Conservation (phyloP, 2,329 filamentous ascomycete genomes). For the Aspergillus pseudoterreus region DNA sequence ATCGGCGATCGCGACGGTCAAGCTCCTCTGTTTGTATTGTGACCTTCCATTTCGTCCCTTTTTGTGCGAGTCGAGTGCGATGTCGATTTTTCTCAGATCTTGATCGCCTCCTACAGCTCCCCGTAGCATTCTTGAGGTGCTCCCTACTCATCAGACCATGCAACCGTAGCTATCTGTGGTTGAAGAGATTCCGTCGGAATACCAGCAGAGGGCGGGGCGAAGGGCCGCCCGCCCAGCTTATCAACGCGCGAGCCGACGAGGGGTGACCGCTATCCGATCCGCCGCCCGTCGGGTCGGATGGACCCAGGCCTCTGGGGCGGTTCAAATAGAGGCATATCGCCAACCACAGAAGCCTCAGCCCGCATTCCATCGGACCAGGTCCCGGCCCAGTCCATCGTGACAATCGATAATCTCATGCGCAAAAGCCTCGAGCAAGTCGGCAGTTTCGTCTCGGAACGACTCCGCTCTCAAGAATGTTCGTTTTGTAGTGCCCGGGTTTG, state of each 20-base stretch:
- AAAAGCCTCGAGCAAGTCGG: conserved; percentile 25
- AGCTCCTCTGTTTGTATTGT: background rate
- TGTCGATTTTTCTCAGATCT: background rate
- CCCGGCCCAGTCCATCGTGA: conserved; percentile 18
- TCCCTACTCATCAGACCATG: background rate
- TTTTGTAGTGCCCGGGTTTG: background rate
- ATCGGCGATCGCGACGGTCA: background rate
- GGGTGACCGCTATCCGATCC: conserved; percentile 17
- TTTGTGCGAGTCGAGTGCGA: background rate
- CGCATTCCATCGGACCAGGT: conserved; percentile 15
- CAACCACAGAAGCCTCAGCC: conserved; percentile 7
- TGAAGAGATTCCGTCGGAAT: conserved; percentile 1
- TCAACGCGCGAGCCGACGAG: conserved; percentile 15
- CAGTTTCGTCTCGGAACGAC: conserved; percentile 36
- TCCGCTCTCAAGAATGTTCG: conserved; percentile 13
- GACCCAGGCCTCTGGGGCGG: background rate
- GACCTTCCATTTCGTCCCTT: background rate
- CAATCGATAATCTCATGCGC: conserved; percentile 15
- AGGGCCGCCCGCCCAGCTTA: conserved; percentile 5
- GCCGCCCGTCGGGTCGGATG: conserved; percentile 23
- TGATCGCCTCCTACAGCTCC: background rate
- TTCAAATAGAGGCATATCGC: conserved; percentile 1
- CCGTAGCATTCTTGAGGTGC: background rate
- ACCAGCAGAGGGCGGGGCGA: background rate
- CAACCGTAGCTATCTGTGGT: background rate